Percentiles rank a stretch among this genome's conserved stretches.
Evolutionary conservation across 345 rosid genomes (phyloP).

Genomic region (Dipteronia dyeriana): DNA sequence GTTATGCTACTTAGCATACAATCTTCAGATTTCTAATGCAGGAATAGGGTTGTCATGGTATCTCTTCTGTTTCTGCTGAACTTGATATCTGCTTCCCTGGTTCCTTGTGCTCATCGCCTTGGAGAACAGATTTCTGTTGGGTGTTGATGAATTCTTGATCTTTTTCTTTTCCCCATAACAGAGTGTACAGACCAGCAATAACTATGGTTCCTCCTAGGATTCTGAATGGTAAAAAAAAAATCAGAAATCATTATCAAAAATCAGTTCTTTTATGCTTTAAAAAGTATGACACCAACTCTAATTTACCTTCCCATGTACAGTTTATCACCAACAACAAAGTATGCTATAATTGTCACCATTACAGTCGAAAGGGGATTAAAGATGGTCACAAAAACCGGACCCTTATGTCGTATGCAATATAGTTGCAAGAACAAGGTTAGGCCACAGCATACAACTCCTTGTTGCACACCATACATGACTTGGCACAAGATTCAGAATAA

Average conservation of each 20-base stretch:
- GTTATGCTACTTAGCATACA: not conserved
- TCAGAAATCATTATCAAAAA: not conserved
- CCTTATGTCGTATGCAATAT: slow-evolving; percentile 32
- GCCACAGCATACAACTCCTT: slow-evolving; percentile 13
- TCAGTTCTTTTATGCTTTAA: not conserved
- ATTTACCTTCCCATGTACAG: slow-evolving; percentile 27
- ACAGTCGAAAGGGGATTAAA: slow-evolving; percentile 31
- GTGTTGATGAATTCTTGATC: slow-evolving; percentile 19
- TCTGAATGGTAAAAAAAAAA: slow-evolving; percentile 18
- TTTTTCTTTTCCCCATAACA: slow-evolving; percentile 37
- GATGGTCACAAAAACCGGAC: slow-evolving; percentile 36
- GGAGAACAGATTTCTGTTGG: slow-evolving; percentile 17
- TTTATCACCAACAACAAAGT: slow-evolving; percentile 35
- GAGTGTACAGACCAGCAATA: slow-evolving; percentile 26
- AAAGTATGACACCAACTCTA: not conserved
- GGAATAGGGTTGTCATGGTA: not conserved
- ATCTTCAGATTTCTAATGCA: not conserved
- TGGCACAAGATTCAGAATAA: not conserved
- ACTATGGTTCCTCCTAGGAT: slow-evolving; percentile 31
- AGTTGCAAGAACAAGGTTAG: slow-evolving; percentile 20
- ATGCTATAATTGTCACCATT: slow-evolving; percentile 25
- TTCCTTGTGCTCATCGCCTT: slow-evolving; percentile 4
- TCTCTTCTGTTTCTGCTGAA: slow-evolving; percentile 19
- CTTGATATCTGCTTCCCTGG: not conserved
- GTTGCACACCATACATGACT: not conserved